Evolutionary conservation across 139 green algal species (phyloP).

Genomic region (Chlorella sp.): DNA sequence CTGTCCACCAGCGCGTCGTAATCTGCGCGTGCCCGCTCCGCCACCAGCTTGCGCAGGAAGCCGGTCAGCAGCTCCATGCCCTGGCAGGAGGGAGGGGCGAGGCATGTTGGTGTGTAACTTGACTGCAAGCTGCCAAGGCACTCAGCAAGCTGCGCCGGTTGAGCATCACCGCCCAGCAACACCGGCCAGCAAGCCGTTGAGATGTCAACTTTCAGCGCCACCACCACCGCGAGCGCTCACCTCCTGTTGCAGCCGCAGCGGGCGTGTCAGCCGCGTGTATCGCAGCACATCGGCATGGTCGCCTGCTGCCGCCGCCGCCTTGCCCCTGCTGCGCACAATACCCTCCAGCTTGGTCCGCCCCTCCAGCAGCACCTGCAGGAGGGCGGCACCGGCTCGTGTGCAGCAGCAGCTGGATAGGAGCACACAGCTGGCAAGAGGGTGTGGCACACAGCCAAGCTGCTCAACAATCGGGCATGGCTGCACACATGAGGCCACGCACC

Average conservation of each 20-base stretch:
- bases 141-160: background rate
- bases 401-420: background rate
- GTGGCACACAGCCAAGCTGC: background rate
- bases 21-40: slow-evolving; percentile 53
- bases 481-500: no score
- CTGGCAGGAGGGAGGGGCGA: slow-evolving; percentile 37
- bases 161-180: no score
- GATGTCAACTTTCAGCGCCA: no score
- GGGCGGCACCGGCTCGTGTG: background rate
- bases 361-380: slow-evolving; percentile 70
- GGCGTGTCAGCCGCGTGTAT: slow-evolving; percentile 81
- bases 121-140: background rate
- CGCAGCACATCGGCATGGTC: slow-evolving; percentile 78
- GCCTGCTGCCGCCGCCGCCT: slow-evolving; percentile 56
- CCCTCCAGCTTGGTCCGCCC: slow-evolving; percentile 68
- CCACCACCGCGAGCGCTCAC: no score
- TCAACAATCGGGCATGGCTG: no score
- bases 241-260: slow-evolving; percentile 71
- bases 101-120: no score
- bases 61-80: slow-evolving; percentile 67
- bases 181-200: no score
- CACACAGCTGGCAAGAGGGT: background rate
- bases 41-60: slow-evolving; percentile 65
- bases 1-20: slow-evolving; percentile 61
- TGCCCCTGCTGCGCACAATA: slow-evolving; percentile 65